Percentiles rank a stretch among this genome's conserved stretches.
Evolutionary conservation across 2,329 filamentous ascomycete genomes (phyloP).

Genomic region (Colletotrichum eremochloae): DNA sequence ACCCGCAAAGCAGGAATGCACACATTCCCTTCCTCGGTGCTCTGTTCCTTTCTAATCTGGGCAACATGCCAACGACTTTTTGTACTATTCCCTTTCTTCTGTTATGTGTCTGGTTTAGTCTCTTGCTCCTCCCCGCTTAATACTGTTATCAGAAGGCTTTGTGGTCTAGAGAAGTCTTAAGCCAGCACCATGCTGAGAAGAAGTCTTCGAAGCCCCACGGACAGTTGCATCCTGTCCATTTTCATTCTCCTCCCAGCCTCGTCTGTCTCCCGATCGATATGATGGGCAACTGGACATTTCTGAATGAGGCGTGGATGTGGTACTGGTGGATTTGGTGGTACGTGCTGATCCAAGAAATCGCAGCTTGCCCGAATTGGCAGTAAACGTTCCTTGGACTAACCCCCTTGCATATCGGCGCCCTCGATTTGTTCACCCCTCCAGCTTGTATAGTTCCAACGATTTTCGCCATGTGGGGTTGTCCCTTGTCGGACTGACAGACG

Average conservation of each 20-base stretch:
- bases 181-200: background rate
- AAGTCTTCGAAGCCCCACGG: background rate
- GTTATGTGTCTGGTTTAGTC: constrained; percentile 14
- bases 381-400: constrained; percentile 32
- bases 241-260: background rate
- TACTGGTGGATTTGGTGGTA: constrained; percentile 4
- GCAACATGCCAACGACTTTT: constrained; percentile 20
- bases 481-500: constrained; percentile 18
- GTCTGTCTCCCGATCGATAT: background rate
- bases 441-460: constrained; percentile 20
- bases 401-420: constrained; percentile 37
- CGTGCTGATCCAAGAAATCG: constrained; percentile 12
- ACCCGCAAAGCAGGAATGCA: constrained; percentile 37
- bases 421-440: constrained; percentile 31
- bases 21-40: constrained; percentile 23
- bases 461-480: constrained; percentile 32
- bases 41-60: constrained; percentile 37
- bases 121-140: constrained; percentile 3
- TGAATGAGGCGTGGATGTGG: constrained; percentile 12
- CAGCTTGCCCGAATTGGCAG: constrained; percentile 13
- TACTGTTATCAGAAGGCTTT: background rate
- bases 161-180: too few relatives aligned
- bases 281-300: background rate
- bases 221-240: too few relatives aligned
- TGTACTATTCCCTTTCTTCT: constrained; percentile 18